A percentile compares a stretch with the other conserved stretches of the same genome.
phyloP scores from a whole-genome alignment of 202 grass and related monocot species.

The Zoysia matrella region DNA sequence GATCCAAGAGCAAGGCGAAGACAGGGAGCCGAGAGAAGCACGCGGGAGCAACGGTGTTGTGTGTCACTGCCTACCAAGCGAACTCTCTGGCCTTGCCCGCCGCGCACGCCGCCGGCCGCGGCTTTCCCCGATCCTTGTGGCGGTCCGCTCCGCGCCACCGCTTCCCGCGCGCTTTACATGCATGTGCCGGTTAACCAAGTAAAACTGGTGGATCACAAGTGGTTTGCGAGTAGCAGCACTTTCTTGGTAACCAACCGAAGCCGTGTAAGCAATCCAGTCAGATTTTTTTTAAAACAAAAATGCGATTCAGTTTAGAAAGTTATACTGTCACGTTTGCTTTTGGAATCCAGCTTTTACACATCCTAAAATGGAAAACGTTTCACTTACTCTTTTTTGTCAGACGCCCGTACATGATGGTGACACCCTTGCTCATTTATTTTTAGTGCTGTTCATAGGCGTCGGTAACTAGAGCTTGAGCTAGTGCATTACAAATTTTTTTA shows the following conservation, averaged over 20 bases:
- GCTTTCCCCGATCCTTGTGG: neutral
- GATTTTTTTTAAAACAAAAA: neutral
- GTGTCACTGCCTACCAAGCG: neutral
- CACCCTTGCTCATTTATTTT: neutral
- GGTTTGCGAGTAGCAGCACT: no score
- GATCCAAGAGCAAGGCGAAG: neutral
- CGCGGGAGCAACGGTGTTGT: neutral
- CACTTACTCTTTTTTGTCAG: neutral
- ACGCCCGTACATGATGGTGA: neutral
- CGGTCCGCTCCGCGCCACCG: neutral
- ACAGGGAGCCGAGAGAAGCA: neutral
- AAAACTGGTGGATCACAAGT: neutral
- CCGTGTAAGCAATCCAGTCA: no score
- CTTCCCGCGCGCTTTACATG: neutral
- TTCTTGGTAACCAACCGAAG: no score
- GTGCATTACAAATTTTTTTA: no score
- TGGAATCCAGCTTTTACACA: neutral
- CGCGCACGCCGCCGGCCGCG: neutral
- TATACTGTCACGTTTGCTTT: neutral
- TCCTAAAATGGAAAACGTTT: neutral
- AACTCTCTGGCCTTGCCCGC: neutral
- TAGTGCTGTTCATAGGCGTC: neutral
- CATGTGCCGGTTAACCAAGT: neutral
- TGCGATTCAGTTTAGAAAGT: neutral
- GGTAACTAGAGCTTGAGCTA: neutral